Percentiles rank a stretch among this genome's conserved stretches.
Conservation (phyloP, 305 asterid genomes). For the Rubia balearica region DNA sequence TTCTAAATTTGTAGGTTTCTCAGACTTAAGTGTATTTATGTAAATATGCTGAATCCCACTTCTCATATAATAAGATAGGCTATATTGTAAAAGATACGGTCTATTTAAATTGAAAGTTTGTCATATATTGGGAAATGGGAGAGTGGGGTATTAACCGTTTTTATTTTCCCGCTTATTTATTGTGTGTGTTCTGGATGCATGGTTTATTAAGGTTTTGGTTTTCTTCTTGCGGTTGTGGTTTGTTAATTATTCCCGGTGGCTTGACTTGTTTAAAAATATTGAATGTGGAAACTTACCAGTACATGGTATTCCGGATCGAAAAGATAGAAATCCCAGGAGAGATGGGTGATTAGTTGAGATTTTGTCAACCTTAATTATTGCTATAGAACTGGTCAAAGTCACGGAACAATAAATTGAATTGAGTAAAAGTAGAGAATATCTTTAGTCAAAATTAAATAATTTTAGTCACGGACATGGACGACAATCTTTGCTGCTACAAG, state of each 20-base stretch:
- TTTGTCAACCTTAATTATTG: constrained; percentile 1
- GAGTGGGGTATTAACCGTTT: too few species aligned
- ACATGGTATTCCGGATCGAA: neutral
- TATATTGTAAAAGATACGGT: too few species aligned
- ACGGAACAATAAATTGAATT: neutral
- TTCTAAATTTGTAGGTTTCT: too few species aligned
- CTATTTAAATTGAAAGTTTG: too few species aligned
- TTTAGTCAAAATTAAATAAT: neutral
- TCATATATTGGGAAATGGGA: too few species aligned
- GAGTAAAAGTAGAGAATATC: neutral
- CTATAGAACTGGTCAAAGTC: constrained; percentile 1
- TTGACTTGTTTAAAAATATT: neutral
- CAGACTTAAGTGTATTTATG: too few species aligned
- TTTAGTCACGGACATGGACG: neutral
- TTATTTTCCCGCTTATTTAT: too few species aligned
- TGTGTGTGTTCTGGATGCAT: too few species aligned
- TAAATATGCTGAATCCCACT: too few species aligned
- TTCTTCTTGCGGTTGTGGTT: too few species aligned
- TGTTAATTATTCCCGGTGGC: neutral
- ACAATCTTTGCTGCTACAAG: neutral
- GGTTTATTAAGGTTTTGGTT: too few species aligned
- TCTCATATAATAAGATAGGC: too few species aligned
- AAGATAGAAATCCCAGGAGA: neutral
- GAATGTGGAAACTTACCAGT: neutral
- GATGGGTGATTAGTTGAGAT: neutral